Evolutionary conservation across 129 eudicot species (phyloP).

Genomic region (Arctium lappa): DNA sequence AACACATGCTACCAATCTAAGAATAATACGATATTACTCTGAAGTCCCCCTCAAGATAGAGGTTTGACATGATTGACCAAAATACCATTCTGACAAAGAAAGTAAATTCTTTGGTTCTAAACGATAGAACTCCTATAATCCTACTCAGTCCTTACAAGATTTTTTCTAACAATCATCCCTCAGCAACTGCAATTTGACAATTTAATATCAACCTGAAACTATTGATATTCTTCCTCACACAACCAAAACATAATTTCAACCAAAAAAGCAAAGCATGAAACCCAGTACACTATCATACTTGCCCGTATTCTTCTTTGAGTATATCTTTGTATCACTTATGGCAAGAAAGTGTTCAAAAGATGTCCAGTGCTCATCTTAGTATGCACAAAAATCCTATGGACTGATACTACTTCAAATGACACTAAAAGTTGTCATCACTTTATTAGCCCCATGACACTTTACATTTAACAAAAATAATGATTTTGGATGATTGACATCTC

Average conservation of each 20-base stretch:
- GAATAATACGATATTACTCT: background rate
- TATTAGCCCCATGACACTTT: background rate
- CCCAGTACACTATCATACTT: background rate
- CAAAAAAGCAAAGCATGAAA: background rate
- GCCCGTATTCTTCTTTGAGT: background rate
- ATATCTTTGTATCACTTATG: background rate
- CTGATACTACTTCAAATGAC: background rate
- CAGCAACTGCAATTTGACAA: background rate
- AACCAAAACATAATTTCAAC: background rate
- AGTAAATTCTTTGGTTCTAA: background rate
- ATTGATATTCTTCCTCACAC: background rate
- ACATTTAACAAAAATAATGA: background rate
- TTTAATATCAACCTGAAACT: background rate
- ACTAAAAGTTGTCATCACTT: background rate
- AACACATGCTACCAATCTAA: background rate
- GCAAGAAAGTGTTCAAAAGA: background rate
- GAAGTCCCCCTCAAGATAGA: background rate
- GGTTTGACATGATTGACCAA: background rate
- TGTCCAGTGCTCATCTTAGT: background rate
- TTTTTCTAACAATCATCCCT: background rate
- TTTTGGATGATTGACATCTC: background rate
- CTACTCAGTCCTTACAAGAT: background rate
- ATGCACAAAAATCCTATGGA: background rate
- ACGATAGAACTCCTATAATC: background rate
- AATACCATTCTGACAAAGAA: background rate